Conservation (phyloP, 139 green algal genomes). For the Astrephomene gubernaculifera region DNA sequence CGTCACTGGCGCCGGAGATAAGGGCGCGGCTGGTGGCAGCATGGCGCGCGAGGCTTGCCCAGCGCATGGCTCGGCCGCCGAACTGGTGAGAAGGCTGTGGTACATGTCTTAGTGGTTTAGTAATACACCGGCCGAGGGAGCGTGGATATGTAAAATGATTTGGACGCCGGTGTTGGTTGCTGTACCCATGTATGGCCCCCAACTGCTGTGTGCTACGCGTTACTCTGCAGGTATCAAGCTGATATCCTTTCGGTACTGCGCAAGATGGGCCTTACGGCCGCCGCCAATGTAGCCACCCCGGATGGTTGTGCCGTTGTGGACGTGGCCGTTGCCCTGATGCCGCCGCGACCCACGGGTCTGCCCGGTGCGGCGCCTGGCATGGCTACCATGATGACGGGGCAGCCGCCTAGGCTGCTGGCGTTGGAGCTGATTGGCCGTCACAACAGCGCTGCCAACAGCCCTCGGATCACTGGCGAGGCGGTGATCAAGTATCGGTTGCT, state of each 20-base stretch:
- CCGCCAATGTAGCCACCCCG: slow-evolving; percentile 31
- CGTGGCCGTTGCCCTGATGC: slow-evolving; percentile 28
- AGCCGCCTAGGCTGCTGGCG: slow-evolving; percentile 33
- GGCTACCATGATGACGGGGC: no score
- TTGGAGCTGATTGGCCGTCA: slow-evolving; percentile 62
- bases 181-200: no score
- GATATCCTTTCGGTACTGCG: slow-evolving; percentile 31
- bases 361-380: no score
- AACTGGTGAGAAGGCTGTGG: no score
- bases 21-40: not conserved
- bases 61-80: not conserved
- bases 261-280: slow-evolving; percentile 16
- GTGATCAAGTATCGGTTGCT: slow-evolving; percentile 69
- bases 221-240: slow-evolving; percentile 9
- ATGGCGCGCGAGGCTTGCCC: slow-evolving; percentile 8
- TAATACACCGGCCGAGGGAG: no score
- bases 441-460: slow-evolving; percentile 62
- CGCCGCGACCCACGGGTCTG: no score
- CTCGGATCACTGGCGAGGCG: slow-evolving; percentile 58
- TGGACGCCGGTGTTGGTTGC: no score
- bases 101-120: no score
- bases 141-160: no score
- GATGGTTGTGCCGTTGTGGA: slow-evolving; percentile 56
- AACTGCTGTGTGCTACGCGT: no score
- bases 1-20: slow-evolving; percentile 1